Base-by-base conservation (phyloP, 2,329 filamentous ascomycete genomes). In the Sclerotiophoma versabilis region DNA sequence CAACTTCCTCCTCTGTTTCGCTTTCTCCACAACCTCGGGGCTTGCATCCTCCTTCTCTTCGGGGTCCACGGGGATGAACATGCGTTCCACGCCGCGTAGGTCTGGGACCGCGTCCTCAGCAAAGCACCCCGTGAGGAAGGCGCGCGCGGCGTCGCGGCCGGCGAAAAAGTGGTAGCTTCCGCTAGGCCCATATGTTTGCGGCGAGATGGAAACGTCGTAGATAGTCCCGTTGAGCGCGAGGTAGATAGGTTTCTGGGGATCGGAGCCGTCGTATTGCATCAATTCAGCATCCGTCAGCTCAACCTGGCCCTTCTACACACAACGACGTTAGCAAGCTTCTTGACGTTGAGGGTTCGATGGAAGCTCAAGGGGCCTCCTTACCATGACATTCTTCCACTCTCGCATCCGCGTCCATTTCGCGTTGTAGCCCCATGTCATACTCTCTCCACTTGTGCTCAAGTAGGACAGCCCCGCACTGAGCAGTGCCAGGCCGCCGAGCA, bases 81-180 rank as follows among this genome's bases (percentile, higher is more conserved):
- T 95, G 59, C 87, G 84, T 78, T 98, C 95, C 4, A 91, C 88
- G 38, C 95, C 95, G 57, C 90, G 85, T 73, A 97, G 79, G 77
- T 99, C 95, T 3, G 90, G 83, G 2, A 88, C 95, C 26, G 87
- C 81, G 80, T 99, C 95, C 60, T 92, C 88, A 32, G 85, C 80
- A 78, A 99, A 99, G 76, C 95, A 99, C 15, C 91, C 92, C 2
- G 95, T 98, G 17, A 99, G 87, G 75, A 92, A 99, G 17, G 88
- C 92, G 42, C 95, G 88, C 12, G 90, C 87, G 27, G 93, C 93
- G 76, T 99, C 95, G 58, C 83, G 83, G 57, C 93, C 95, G 0
- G 92, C 86, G 75, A 99, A 96, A 77, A 89, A 88, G 68, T 87
- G 83, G 81, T 99, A 99, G 30, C 86, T 87, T 4, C 93, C 95